phyloP scores from a whole-genome alignment of 352 stramenopile species.

The Aphanomyces stellatus region DNA sequence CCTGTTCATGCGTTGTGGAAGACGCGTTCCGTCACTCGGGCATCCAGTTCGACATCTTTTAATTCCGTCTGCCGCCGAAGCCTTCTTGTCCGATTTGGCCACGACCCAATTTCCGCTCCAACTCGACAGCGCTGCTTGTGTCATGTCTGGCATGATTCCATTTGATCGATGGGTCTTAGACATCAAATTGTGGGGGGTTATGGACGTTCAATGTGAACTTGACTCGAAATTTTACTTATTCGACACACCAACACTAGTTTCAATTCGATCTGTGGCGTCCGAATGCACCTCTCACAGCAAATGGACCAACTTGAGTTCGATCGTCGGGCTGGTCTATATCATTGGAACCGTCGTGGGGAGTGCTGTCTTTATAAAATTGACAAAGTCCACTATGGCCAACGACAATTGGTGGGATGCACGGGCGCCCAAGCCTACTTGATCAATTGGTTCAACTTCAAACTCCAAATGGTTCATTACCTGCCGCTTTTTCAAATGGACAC shows the following conservation, averaged over 20 bases:
- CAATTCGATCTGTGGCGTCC: neutral
- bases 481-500: neutral
- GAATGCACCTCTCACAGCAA: too few relatives aligned
- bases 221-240: neutral
- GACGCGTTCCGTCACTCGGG: neutral
- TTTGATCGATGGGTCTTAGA: neutral
- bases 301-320: neutral
- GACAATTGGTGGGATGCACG: conserved; percentile 5
- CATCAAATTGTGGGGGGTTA: neutral
- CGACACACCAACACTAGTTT: neutral
- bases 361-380: neutral
- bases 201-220: neutral
- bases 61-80: neutral
- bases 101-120: too few relatives aligned
- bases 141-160: conserved; percentile 1
- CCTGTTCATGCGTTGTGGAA: too few relatives aligned
- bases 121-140: neutral
- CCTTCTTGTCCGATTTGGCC: neutral
- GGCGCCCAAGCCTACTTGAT: neutral
- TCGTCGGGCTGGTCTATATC: neutral
- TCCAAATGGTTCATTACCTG: neutral
- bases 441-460: conserved; percentile 5
- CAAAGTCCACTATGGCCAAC: neutral
- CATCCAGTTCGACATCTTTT: neutral
- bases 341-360: neutral